A percentile compares a stretch with the other conserved stretches of the same genome.
phyloP scores from a whole-genome alignment of 495 filamentous ascomycete genomes.

The Penicillium lagena region DNA sequence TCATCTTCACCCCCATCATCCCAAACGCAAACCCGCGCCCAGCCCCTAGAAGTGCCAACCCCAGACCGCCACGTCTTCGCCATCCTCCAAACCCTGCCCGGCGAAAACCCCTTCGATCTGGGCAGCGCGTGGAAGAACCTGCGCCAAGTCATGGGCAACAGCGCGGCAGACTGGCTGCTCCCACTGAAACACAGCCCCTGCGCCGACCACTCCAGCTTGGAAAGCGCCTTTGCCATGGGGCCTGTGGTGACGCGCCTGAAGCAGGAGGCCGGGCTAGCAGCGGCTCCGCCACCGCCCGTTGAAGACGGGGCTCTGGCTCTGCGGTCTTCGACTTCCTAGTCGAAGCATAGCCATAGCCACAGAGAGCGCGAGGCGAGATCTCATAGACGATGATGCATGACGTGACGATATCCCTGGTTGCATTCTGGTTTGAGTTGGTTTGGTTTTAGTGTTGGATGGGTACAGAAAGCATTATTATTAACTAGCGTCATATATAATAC shows the following conservation, averaged over 20 bases:
- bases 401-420: too few relatives aligned
- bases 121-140: slow-evolving; percentile 58
- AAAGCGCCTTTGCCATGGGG: slow-evolving; percentile 43
- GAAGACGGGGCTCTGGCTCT: slow-evolving; percentile 1
- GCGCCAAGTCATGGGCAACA: slow-evolving; percentile 66
- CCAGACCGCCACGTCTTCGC: slow-evolving; percentile 58
- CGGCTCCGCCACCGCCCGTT: not conserved
- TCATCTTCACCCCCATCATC: not conserved
- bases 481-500: too few relatives aligned
- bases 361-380: too few relatives aligned
- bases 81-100: slow-evolving; percentile 62
- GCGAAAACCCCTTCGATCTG: slow-evolving; percentile 76
- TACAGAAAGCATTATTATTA: too few relatives aligned
- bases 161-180: slow-evolving; percentile 65
- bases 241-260: slow-evolving; percentile 46
- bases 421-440: too few relatives aligned
- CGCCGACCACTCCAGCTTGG: slow-evolving; percentile 36
- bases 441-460: too few relatives aligned
- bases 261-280: slow-evolving; percentile 37
- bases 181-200: slow-evolving; percentile 64
- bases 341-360: not conserved
- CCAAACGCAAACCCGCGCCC: slow-evolving; percentile 3
- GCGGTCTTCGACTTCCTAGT: slow-evolving; percentile 1
- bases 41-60: not conserved
- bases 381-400: too few relatives aligned